These are phyloP conservation scores for Puccinia hordei DNA, from an alignment of 1,284 basidiomycete genomes.

Conservation along the genomic window DNA sequence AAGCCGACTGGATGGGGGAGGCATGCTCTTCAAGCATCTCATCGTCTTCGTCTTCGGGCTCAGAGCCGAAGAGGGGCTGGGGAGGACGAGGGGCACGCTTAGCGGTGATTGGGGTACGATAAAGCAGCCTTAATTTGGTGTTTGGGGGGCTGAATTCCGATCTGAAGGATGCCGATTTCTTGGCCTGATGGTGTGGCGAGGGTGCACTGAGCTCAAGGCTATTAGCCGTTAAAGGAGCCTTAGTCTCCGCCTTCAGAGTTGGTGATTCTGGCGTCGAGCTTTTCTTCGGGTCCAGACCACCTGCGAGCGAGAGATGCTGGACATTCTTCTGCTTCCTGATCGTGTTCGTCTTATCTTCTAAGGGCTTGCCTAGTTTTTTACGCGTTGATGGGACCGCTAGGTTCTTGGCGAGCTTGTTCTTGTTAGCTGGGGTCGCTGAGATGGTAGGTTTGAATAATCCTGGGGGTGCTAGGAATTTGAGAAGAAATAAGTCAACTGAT, in stretches of 20 bases:
- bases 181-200: too few species aligned
- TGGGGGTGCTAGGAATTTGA: background rate
- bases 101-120: constrained; percentile 3
- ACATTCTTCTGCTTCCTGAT: background rate
- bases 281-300: too few species aligned
- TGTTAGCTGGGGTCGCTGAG: constrained; percentile 7
- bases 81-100: constrained; percentile 7
- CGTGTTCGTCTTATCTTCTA: constrained; percentile 20
- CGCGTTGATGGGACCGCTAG: background rate
- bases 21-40: background rate
- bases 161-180: too few species aligned
- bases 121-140: background rate
- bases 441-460: background rate
- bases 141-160: background rate
- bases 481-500: too few species aligned
- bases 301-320: too few species aligned
- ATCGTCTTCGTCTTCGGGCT: background rate
- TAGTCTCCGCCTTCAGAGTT: too few species aligned
- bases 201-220: too few species aligned
- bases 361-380: background rate
- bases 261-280: too few species aligned
- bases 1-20: background rate
- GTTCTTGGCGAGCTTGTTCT: background rate
- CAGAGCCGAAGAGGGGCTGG: constrained; percentile 2
- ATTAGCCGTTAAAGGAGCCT: too few species aligned